Evolutionary conservation across 805 yeast genomes (phyloP).

Genomic region (Scheffersomyces stipitis): DNA sequence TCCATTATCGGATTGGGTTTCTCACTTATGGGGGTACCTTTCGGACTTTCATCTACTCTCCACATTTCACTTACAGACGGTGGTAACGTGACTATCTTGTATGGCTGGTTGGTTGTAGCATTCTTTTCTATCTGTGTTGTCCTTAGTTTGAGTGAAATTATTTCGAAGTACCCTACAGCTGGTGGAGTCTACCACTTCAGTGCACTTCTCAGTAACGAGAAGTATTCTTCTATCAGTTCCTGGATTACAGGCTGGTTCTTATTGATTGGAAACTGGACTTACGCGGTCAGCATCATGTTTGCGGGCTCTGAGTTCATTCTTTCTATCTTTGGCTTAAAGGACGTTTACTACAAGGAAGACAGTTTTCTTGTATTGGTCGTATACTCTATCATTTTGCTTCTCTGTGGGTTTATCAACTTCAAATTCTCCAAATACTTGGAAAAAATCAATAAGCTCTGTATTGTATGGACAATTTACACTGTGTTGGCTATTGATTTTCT

Average conservation of each 20-base stretch:
- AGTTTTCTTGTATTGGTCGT: constrained; percentile 54
- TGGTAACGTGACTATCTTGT: constrained; percentile 70
- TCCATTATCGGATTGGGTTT: constrained; percentile 79
- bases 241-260: constrained; percentile 83
- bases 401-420: constrained; percentile 64
- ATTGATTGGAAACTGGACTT: constrained; percentile 74
- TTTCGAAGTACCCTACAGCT: constrained; percentile 74
- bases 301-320: constrained; percentile 75
- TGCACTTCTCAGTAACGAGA: constrained; percentile 62
- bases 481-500: constrained; percentile 66
- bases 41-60: constrained; percentile 73
- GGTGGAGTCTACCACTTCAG: constrained; percentile 78
- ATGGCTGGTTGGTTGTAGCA: constrained; percentile 72
- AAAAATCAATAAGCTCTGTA: constrained; percentile 62
- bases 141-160: constrained; percentile 72
- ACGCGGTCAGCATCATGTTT: constrained; percentile 69
- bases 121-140: constrained; percentile 64
- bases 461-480: constrained; percentile 74
- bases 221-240: constrained; percentile 56
- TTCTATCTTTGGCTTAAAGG: constrained; percentile 62
- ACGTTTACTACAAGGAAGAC: constrained; percentile 58
- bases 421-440: constrained; percentile 61
- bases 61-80: constrained; percentile 74
- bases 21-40: constrained; percentile 79
- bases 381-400: constrained; percentile 53